phyloP scores from a whole-genome alignment of 202 grass and related monocot genomes.

The Setaria italica region DNA sequence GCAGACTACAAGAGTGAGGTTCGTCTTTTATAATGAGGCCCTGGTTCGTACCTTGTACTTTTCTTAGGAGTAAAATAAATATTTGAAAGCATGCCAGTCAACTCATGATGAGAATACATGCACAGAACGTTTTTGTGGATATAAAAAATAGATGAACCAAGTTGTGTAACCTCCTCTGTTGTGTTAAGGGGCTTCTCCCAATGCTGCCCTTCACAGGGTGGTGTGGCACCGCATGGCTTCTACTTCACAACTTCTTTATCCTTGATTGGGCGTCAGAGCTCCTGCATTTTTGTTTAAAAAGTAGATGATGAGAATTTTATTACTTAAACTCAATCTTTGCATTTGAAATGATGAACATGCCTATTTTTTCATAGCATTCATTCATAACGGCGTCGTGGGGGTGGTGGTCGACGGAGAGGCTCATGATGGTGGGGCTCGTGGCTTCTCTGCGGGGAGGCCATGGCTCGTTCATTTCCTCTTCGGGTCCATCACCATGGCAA shows the following conservation, averaged over 20 bases:
- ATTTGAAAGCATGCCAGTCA: slow-evolving; percentile 21
- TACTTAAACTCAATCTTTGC: background rate
- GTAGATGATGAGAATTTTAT: slow-evolving; percentile 17
- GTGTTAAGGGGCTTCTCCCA: background rate
- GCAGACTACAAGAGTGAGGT: slow-evolving; percentile 91
- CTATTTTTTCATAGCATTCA: background rate
- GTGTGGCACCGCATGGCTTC: background rate
- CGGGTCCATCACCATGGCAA: too few species aligned
- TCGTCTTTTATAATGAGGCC: slow-evolving; percentile 88
- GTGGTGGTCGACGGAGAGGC: too few species aligned
- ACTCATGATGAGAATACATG: too few species aligned
- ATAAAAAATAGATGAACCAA: background rate
- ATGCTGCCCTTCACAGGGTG: background rate
- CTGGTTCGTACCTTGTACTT: slow-evolving; percentile 66
- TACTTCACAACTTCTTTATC: background rate
- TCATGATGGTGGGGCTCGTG: too few species aligned
- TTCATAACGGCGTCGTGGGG: too few species aligned
- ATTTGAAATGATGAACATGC: slow-evolving; percentile 24
- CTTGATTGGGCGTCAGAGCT: background rate
- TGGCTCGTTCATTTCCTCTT: too few species aligned
- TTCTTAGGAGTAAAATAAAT: slow-evolving; percentile 22
- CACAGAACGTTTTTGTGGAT: too few species aligned
- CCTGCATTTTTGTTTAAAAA: background rate
- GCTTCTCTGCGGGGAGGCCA: too few species aligned
- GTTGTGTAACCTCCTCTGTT: background rate